Conservation (phyloP, 1,139 yeast genomes). For the Candida pseudoviswanathii region DNA sequence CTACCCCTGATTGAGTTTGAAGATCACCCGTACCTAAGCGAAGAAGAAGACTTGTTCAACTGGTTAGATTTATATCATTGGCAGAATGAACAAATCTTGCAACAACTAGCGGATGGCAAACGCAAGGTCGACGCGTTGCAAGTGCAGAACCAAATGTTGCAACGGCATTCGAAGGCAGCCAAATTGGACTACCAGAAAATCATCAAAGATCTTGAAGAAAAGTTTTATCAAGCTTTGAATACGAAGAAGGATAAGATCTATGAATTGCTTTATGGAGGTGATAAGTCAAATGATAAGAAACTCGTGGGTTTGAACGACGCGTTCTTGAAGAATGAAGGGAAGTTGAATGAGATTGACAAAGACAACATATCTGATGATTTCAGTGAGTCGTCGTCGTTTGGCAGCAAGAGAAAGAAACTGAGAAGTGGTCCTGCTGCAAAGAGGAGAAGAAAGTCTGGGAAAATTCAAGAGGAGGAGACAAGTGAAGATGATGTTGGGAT, state of each 20-base stretch:
- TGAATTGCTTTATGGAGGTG: conserved; percentile 21
- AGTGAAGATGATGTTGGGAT: neutral
- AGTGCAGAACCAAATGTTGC: conserved; percentile 17
- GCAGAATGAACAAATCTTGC: conserved; percentile 19
- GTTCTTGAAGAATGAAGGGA: conserved; percentile 12
- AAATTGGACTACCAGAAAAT: conserved; percentile 29
- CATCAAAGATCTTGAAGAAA: conserved; percentile 35
- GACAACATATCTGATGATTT: conserved; percentile 12
- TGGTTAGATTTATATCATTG: conserved; percentile 28
- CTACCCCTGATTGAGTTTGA: conserved; percentile 21
- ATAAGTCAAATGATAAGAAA: conserved; percentile 6
- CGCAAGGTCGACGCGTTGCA: conserved; percentile 13
- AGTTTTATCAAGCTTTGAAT: conserved; percentile 38
- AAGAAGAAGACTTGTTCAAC: conserved; percentile 24
- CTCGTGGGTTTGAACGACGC: conserved; percentile 14
- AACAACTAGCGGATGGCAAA: conserved; percentile 7
- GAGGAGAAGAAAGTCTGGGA: conserved; percentile 3
- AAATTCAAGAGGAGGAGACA: conserved; percentile 1
- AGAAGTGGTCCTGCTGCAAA: conserved; percentile 5
- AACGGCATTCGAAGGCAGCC: conserved; percentile 20
- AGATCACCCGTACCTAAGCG: conserved; percentile 14
- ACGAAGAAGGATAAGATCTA: conserved; percentile 40
- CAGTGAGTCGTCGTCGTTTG: conserved; percentile 1
- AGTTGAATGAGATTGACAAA: conserved; percentile 11
- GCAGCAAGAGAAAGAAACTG: neutral